Evolutionary conservation across 176 grass and related monocot genomes (phyloP), one percentile per base, ranked within the genome.

Genomic region (Raddia guianensis): DNA sequence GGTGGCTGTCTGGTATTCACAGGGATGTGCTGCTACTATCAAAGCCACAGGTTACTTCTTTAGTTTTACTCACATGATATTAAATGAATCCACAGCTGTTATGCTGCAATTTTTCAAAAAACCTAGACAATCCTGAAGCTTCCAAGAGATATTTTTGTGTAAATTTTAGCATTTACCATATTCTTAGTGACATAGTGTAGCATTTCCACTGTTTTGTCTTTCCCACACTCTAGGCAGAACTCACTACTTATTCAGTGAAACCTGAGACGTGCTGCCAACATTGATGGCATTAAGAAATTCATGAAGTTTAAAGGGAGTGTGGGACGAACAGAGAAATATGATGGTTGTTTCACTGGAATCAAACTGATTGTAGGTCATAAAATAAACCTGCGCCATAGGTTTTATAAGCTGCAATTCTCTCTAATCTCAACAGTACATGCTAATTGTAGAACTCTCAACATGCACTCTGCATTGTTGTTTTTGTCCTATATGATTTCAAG

Each of bases 1-100:
- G 95, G 95, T 84, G 92, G 95, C 37, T 95, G 20, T 98, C 95
- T 73, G 95, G 95, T 81, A 98, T 98, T 93, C 95, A 95, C 54
- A 79, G 95, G 72, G 95, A 98, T 85, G 92, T 98, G 58, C 72
- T 98, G 40, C 84, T 98, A 80, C 46, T 98, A 14, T 95, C 95
- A 87, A 98, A 98, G 52, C 92, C 90, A 82, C 86, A 95, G 95
- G 95, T 98, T 91, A 58, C 35, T 71, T 81, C 50, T 84, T 68
- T 9, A 51, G 32, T 81, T 72, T 32, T 71, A 63, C 35, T n/a
- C 20, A 37, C 46, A 20, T 63, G 19, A 37, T 61, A 81, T 67
- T 79, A 42, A 87, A 58, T 19, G 8, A 34, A 40, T 40, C 70
- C 13, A 2, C 19, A 21, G 27, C 1, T 74, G 12, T 49, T 64